Evolutionary conservation across 2,329 filamentous ascomycete species (phyloP).

Genomic region (Fusarium scirpi): DNA sequence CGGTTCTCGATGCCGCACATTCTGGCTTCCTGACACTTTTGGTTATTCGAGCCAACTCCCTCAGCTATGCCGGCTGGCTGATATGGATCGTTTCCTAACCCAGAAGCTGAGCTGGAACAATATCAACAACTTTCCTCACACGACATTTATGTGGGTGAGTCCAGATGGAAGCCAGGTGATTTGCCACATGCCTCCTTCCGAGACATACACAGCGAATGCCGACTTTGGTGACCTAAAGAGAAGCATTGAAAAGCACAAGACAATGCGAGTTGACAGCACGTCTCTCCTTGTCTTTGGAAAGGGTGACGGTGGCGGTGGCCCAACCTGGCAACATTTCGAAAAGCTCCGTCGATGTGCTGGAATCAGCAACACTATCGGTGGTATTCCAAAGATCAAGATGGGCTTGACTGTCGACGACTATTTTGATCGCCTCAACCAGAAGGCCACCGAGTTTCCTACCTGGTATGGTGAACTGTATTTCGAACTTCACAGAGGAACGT

Average conservation of each 20-base stretch:
- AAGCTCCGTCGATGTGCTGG: conserved; percentile 94
- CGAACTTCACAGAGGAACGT: conserved; percentile 95
- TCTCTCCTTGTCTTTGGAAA: conserved; percentile 96
- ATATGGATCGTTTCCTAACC: conserved; percentile 96
- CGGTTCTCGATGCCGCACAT: conserved; percentile 87
- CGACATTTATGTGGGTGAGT: conserved; percentile 98
- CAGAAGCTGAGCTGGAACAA: conserved; percentile 99
- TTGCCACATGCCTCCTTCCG: conserved; percentile 95
- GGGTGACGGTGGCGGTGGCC: conserved; percentile 94
- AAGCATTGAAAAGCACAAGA: conserved; percentile 93
- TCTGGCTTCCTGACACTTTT: conserved; percentile 98
- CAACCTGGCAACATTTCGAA: conserved; percentile 93
- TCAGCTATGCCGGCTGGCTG: conserved; percentile 91
- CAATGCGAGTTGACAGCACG: conserved; percentile 90
- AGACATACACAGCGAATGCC: conserved; percentile 95
- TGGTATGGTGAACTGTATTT: conserved; percentile 99
- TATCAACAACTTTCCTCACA: conserved; percentile 98
- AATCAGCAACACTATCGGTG: conserved; percentile 85
- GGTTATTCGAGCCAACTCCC: conserved; percentile 96
- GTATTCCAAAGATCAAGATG: conserved; percentile 86
- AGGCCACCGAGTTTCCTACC: conserved; percentile 82
- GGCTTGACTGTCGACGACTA: conserved; percentile 94
- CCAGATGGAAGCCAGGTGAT: conserved; percentile 96
- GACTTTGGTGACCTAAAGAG: conserved; percentile 94
- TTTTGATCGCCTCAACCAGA: conserved; percentile 86